Evolutionary conservation across 805 yeast genomes (phyloP), one percentile per base, ranked within the genome.

Genomic region (Priceomyces medius): DNA sequence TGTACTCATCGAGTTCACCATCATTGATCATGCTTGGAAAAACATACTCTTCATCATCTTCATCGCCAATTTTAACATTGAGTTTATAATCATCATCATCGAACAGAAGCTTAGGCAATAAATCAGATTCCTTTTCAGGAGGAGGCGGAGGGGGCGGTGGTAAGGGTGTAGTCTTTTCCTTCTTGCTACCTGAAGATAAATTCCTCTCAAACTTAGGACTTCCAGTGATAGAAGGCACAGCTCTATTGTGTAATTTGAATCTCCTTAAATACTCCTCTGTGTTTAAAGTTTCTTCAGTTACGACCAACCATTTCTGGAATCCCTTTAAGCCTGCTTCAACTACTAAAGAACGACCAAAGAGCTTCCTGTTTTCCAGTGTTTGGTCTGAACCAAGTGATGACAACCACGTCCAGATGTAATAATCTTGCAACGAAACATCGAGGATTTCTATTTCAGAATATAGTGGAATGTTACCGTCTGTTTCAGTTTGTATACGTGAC

Each of bases 331-430:
- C 88, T 33, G 87, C 88, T 51, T 88, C 96, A 39, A 87, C 77
- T 5, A 88, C 87, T 42, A 87, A 71, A 0, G 95, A 81, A 49
- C 93, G 75, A 7, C 96, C 96, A 66, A 88, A 88, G 1, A 83
- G 60, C 23, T 76, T 74, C 58, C 85, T 85, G 50, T 80, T 80
- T 18, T 68, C 61, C 23, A 74, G 70, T 0, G 88, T 78, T 55
- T 86, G 85, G 56, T 88, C 96, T 23, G 81, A 73, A 0, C 87
- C 87, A 18, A 88, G 58, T 2, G 88, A 76, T 1, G 89, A 79
- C 54, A 88, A 68, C 96, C 96, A 88, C 0, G 96, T 78, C 96
- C 96, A 88, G 20, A 88, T 86, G 55, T 83, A 88, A 59, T 85
- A 88, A 59, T 88, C 96, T 59, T 87, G 95, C 14, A 88, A 79